Base-by-base conservation (phyloP, 1,284 basidiomycete species). In the Cryptococcus neoformans region DNA sequence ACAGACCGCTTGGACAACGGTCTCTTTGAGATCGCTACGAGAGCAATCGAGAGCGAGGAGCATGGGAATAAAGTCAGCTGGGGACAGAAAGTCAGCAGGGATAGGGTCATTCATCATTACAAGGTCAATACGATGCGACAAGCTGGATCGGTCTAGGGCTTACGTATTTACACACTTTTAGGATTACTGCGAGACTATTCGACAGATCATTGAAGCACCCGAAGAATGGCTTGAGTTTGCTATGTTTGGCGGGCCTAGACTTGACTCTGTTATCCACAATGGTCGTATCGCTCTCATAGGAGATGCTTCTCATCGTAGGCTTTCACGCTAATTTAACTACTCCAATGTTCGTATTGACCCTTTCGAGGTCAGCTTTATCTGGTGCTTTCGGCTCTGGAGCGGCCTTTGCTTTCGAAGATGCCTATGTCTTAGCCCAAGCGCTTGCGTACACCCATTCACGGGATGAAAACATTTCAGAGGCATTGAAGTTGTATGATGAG, bases 151-250 rank as follows among this genome's bases (percentile, higher is more conserved):
- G 28, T 28, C 28, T 14, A 16, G 12, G 5, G 46, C 36, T 54
- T 16, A 50, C 48, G 39, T 17, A 10, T 10, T 6, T 12, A 16
- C 28, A 28, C 28, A 28, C 28, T 28, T 53, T 9, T 5, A 44
- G 63, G 55, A 52, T 5, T 68, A 68, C 53, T 54, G 54, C 49
- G 65, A 65, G 3, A 61, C 56, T n/a, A 59, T 66, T 17, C 56
- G 59, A 11, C 60, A 58, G 28, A 44, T 68, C 39, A 58, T 69
- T 40, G 62, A 52, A 11, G 58, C 54, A 7, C 63, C 65, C 1
- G 64, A 61, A 40, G 55, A 56, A 49, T 70, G 68, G 68, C 58
- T 62, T 14, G 68, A 70, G 41, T 68, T 70, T 54, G 58, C 67
- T 36, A 61, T 65, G 51, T 70, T 70, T 48, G 68, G 62, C 17